These are phyloP conservation scores for Aspergillus saccharolyticus DNA, from an alignment of 495 filamentous ascomycete genomes.

Conservation along the genomic window DNA sequence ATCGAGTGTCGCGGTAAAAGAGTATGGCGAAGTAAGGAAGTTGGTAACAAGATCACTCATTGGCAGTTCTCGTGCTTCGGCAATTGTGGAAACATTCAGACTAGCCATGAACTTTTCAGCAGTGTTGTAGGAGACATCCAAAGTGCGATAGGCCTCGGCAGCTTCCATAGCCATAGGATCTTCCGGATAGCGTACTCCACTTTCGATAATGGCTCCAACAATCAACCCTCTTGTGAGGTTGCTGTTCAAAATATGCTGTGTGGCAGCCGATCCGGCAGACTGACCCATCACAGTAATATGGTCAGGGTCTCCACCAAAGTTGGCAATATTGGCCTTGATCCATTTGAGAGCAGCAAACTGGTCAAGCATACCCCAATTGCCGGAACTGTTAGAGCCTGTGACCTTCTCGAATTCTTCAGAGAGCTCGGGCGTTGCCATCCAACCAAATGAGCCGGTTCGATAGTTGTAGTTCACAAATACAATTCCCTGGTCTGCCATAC, in stretches of 20 bases:
- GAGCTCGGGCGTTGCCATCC: constrained; percentile 52
- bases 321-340: constrained; percentile 41
- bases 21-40: not conserved
- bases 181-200: constrained; percentile 2
- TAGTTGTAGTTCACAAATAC: constrained; percentile 65
- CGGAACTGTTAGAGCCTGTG: constrained; percentile 37
- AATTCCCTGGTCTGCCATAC: constrained; percentile 26
- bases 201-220: constrained; percentile 1
- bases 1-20: not conserved
- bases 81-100: not conserved
- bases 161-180: not conserved
- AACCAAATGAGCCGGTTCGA: constrained; percentile 60
- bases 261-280: constrained; percentile 29
- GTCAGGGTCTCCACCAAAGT: constrained; percentile 56
- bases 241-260: constrained; percentile 12
- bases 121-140: not conserved
- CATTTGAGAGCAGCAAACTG: constrained; percentile 36
- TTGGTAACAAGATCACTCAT: not conserved
- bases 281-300: constrained; percentile 40
- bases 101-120: not conserved
- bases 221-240: not conserved
- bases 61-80: not conserved
- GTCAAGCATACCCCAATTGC: constrained; percentile 10
- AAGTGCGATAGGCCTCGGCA: not conserved
- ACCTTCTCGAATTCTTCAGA: constrained; percentile 12